Conservation (phyloP, 768 basidiomycete genomes). For the Panellus pusillus region DNA sequence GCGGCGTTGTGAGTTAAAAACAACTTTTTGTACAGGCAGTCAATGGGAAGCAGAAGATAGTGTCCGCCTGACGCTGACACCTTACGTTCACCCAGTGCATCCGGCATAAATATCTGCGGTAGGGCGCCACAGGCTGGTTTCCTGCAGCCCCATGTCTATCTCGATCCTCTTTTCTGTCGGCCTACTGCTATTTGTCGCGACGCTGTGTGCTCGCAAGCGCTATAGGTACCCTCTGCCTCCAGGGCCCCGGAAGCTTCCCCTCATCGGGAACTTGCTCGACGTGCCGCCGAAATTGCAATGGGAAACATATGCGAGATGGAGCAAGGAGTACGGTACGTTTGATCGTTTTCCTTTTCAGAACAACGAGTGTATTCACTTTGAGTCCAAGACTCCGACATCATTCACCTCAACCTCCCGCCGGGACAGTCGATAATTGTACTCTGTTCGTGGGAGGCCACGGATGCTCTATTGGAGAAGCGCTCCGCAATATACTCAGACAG, state of each 20-base stretch:
- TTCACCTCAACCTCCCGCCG: constrained; percentile 24
- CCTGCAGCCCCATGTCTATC: too few relatives aligned
- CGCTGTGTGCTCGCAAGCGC: too few relatives aligned
- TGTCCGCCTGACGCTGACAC: too few relatives aligned
- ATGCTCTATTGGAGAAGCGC: constrained; percentile 41
- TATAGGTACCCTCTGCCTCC: constrained; percentile 30
- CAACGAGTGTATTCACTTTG: constrained; percentile 28
- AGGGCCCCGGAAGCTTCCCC: constrained; percentile 37
- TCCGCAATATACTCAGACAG: constrained; percentile 35
- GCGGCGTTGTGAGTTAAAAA: too few relatives aligned
- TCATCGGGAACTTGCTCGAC: constrained; percentile 44
- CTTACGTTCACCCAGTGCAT: too few relatives aligned
- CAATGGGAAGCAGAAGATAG: too few relatives aligned
- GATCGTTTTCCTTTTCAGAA: constrained; percentile 30
- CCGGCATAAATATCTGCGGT: too few relatives aligned
- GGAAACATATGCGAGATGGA: constrained; percentile 31
- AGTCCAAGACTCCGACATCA: constrained; percentile 23
- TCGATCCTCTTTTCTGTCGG: too few relatives aligned
- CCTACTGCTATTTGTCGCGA: too few relatives aligned
- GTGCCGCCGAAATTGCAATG: constrained; percentile 38
- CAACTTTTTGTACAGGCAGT: too few relatives aligned
- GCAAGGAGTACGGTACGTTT: too few relatives aligned
- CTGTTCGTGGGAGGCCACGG: constrained; percentile 34
- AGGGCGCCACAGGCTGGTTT: too few relatives aligned
- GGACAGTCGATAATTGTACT: constrained; percentile 27